A percentile compares a stretch with the other conserved stretches of the same genome.
These are phyloP conservation scores for Paramecium pentaurelia DNA, from an alignment of 73 alveolate species.

Conservation along the genomic window DNA sequence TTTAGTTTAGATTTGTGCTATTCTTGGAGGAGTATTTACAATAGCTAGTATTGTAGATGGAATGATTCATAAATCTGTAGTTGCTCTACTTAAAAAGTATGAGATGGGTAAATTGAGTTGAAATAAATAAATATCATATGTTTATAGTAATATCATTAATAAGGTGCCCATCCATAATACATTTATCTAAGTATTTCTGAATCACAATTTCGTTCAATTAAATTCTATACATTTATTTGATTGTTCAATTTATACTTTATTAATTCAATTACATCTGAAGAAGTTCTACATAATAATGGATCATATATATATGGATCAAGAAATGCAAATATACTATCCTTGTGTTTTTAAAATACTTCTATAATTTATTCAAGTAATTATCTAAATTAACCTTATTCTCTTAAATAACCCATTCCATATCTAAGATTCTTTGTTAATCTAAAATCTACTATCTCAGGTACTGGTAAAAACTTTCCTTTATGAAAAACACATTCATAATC, in stretches of 20 bases:
- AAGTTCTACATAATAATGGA: not conserved
- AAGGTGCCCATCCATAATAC: conserved; percentile 29
- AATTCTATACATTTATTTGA: not conserved
- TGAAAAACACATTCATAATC: conserved; percentile 96
- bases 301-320: conserved; percentile 27
- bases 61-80: conserved; percentile 68
- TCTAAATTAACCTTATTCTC: conserved; percentile 86
- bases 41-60: conserved; percentile 93
- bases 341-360: not conserved
- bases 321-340: not conserved
- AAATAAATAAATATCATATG: not conserved
- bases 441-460: conserved; percentile 97
- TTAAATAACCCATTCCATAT: conserved; percentile 89
- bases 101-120: conserved; percentile 75
- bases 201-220: not conserved
- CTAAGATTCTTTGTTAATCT: conserved; percentile 89
- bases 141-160: not conserved
- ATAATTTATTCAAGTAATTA: conserved; percentile 40
- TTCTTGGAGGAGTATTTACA: conserved; percentile 98
- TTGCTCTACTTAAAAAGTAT: conserved; percentile 66
- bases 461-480: conserved; percentile 83
- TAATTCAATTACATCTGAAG: not conserved
- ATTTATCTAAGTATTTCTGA: not conserved
- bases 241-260: not conserved
- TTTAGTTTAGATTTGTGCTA: conserved; percentile 93